Evolutionary conservation across 2,329 filamentous ascomycete species (phyloP), one percentile per base, ranked within the genome.

Genomic region (Pseudogymnoascus sp.): DNA sequence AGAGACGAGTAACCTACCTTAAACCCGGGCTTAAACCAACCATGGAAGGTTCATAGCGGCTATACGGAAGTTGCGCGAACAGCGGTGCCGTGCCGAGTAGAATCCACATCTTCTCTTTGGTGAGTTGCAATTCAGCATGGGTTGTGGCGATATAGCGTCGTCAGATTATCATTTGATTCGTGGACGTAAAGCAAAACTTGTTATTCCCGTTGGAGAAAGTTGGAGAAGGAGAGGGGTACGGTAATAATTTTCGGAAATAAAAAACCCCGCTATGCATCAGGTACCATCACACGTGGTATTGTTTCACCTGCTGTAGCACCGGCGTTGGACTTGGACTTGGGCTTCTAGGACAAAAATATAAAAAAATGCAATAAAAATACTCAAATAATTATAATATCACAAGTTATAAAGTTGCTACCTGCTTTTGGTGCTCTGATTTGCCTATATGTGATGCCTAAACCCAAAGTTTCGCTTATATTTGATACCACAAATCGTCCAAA

Each of bases 141-240:
- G 15, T 30, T 18, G 45, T 52, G 45, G 26, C 45, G 26, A 19
- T 19, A 52, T 52, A 52, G 45, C 45, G 45, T 30, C 13, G 3
- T 5, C 10, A 15, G 26, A 19, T 12, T 30, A 30, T 13, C 26
- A 52, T 52, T 33, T 52, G 45, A 52, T 52, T 52, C 45, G 45
- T 26, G 26, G 45, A 30, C 3, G 13, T 52, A 13, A 12, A 30
- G 26, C n/a, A 52, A 52, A 52, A 10, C n/a, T 52, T 9, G 45
- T 52, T 52, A 52, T 52, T 52, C 45, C 45, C 45, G 45, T 52
- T 52, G 45, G 26, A 52, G 45, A 52, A 48, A 48, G 23, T 52
- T 52, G 45, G 45, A 52, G 45, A 52, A 5, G 21, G 21, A 26
- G 45, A 48, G 41, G 45, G 45, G 45, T 52, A 18, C 45, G 45